Base-by-base conservation (phyloP, 257 asterid species). In the Dorcoceras hygrometricum region DNA sequence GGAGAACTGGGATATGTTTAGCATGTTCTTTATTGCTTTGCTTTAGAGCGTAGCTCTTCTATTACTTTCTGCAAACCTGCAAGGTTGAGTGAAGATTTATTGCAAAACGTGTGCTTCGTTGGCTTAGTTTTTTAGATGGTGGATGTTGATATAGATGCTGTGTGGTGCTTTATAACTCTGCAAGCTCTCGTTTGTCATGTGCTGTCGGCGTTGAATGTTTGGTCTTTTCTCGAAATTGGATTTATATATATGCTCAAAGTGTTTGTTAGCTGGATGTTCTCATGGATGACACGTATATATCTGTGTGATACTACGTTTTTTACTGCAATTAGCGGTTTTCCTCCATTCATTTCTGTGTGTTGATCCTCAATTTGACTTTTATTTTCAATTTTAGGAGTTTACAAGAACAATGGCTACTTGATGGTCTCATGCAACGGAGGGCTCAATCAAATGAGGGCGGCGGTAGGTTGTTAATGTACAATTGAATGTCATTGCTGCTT, bases 391-490 rank as follows among this genome's bases (percentile, higher is more conserved):
- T 59, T 57, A 93, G 99, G 97, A 84, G 87, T 90, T 48, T 93
- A 93, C 82, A 93, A 86, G 85, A 93, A 90, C 87, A 93, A 90
- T 26, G 99, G 99, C 43, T 93, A 93, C 78, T 76, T 93, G 79
- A 88, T 90, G 97, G 95, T 90, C 76, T 93, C 99, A 0, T 93
- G 97, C 79, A 93, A 93, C 34, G 99, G 99, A 69, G 99, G 99
- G 71, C 96, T 93, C 66, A 93, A 93, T 78, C 99, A 93, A 77
- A 93, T 93, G 99, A 81, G 99, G 55, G 87, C 97, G 31, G 99
- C 99, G 83, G 99, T 93, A 61, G 67, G 95, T 63, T 72, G 27
- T 67, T 71, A 27, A 62, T 28, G 53, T 48, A 43, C 48, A 59
- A 67, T 57, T 55, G 18, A 55, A 27, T 48, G 55, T 23, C 57